phyloP scores from a whole-genome alignment of 176 grass and related monocot species.

The Saccharum officinarum region DNA sequence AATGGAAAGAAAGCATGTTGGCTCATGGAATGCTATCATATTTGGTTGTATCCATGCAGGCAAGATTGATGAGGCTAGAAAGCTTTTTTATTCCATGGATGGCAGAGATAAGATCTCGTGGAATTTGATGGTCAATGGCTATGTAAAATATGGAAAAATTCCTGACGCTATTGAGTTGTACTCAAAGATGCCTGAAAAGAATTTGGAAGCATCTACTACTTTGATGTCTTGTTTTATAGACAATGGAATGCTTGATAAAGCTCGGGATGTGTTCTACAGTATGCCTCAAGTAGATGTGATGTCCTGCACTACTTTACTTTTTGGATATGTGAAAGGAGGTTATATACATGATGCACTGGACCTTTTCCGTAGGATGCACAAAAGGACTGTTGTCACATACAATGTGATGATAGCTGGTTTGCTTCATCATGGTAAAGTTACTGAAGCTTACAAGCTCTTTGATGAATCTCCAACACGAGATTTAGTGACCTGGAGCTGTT shows the following conservation, averaged over 20 bases:
- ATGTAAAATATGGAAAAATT: slow-evolving; percentile 58
- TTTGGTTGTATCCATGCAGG: slow-evolving; percentile 45
- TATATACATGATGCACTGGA: slow-evolving; percentile 48
- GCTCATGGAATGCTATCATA: slow-evolving; percentile 62
- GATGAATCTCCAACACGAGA: slow-evolving; percentile 50
- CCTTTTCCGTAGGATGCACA: slow-evolving; percentile 57
- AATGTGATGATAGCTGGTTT: slow-evolving; percentile 74
- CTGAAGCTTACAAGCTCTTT: slow-evolving; percentile 68
- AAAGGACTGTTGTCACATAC: slow-evolving; percentile 49
- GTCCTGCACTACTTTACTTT: slow-evolving; percentile 59
- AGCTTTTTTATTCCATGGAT: slow-evolving; percentile 56
- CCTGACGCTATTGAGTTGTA: slow-evolving; percentile 51
- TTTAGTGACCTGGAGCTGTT: slow-evolving; percentile 54
- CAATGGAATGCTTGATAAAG: slow-evolving; percentile 58
- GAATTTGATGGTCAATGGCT: slow-evolving; percentile 63
- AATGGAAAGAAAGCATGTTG: slow-evolving; percentile 57
- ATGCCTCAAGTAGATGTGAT: slow-evolving; percentile 51
- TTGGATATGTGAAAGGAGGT: slow-evolving; percentile 70
- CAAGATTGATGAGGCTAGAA: slow-evolving; percentile 49
- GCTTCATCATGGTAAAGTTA: slow-evolving; percentile 52
- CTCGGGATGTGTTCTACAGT: slow-evolving; percentile 48
- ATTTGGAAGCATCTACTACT: slow-evolving; percentile 51
- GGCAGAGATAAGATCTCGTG: slow-evolving; percentile 60
- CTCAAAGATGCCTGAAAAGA: slow-evolving; percentile 64
- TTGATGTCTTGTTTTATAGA: slow-evolving; percentile 67